Percentiles rank a stretch among this genome's conserved stretches.
These are phyloP conservation scores for Quercus phellos DNA, from an alignment of 331 rosid genomes.

Conservation along the genomic window DNA sequence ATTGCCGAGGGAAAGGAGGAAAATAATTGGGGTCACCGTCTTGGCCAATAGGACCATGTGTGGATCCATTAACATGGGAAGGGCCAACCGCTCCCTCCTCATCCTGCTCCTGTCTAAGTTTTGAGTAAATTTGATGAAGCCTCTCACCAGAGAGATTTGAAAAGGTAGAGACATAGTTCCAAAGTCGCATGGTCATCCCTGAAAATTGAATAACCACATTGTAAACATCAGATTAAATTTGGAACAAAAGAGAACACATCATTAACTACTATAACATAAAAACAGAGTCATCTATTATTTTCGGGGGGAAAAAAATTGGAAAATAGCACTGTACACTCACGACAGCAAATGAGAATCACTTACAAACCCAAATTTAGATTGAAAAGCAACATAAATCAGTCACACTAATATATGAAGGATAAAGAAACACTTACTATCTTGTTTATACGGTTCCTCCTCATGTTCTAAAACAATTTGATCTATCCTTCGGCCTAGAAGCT, in stretches of 20 bases:
- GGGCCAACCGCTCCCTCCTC: constrained; percentile 72
- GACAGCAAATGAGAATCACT: not conserved
- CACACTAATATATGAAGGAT: not conserved
- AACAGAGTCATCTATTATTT: not conserved
- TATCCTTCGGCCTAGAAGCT: constrained; percentile 92
- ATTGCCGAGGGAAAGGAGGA: constrained; percentile 33
- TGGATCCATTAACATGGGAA: constrained; percentile 59
- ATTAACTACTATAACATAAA: not conserved
- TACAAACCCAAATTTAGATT: not conserved
- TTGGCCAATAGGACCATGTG: constrained; percentile 52
- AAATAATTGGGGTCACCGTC: constrained; percentile 44
- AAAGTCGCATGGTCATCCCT: constrained; percentile 93
- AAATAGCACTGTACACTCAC: not conserved
- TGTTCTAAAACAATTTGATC: constrained; percentile 80
- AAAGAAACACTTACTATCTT: constrained; percentile 66
- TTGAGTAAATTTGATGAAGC: constrained; percentile 83
- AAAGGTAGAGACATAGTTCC: constrained; percentile 95
- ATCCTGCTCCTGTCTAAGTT: constrained; percentile 77
- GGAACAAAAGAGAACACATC: not conserved
- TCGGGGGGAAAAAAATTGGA: not conserved
- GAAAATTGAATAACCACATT: constrained; percentile 10
- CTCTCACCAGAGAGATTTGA: constrained; percentile 96
- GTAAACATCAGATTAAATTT: not conserved
- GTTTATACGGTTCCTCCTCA: constrained; percentile 76
- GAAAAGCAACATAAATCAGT: not conserved